Evolutionary conservation across 2,329 filamentous ascomycete species (phyloP), one percentile per base, ranked within the genome.

Genomic region (Coniochaeta ligniaria): DNA sequence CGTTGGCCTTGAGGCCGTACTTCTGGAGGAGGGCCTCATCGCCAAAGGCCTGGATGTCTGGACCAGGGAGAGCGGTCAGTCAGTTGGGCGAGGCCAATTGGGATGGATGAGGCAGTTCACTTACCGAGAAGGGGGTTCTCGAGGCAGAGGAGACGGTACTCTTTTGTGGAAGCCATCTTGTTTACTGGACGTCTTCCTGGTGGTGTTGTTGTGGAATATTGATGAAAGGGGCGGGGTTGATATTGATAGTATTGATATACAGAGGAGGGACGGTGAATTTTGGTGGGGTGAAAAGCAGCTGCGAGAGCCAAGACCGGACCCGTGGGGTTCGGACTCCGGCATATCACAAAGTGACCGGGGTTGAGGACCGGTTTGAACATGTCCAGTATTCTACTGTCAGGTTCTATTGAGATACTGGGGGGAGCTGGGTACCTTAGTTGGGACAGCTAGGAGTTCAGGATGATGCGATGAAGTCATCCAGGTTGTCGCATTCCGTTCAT

Each of bases 51-150:
- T 97, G 94, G 75, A 99, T 99, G 75, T 99, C 91, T 93, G 69
- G 8, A 60, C 43, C 31, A 59, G 64, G 52, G 55, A 22, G 41
- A 60, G 60, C 50, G 57, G 63, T 62, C 60, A 38, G 41, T 54
- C 55, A 6, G 20, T 12, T 36, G 11, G 36, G 17, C 9, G 47
- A 33, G 26, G 14, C 17, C 28, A 60, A 58, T 31, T 28, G 20
- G 17, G 22, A 54, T 6, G 20, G 17, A 57, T 24, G 35, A 50
- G 43, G 56, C 54, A 70, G 68, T 60, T 64, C 52, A 55, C 83
- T 68, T 80, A 93, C 90, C 94, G 71, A 99, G 90, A 70, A 99
- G 88, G 76, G 95, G 95, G 79, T 99, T 99, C 88, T 97, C 95
- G 71, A 99, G 80, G 78, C 90, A 95, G 72, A 98, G 84, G 71